phyloP scores from a whole-genome alignment of 768 basidiomycete species.

The Zangia roseola region DNA sequence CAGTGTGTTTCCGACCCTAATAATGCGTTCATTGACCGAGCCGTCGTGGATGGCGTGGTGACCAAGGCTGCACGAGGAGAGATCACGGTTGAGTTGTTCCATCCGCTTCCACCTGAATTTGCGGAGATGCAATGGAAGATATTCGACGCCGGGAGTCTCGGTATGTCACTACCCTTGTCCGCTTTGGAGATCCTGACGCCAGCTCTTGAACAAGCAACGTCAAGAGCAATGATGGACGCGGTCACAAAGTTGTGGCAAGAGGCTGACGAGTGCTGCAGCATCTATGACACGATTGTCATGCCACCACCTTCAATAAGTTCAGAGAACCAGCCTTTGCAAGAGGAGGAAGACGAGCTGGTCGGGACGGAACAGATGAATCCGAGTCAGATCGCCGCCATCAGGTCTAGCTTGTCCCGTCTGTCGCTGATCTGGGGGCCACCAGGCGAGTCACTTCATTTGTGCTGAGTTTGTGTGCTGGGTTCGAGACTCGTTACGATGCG shows the following conservation, averaged over 20 bases:
- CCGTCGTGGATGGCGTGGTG: slow-evolving; percentile 62
- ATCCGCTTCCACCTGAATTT: slow-evolving; percentile 62
- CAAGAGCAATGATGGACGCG: slow-evolving; percentile 66
- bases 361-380: slow-evolving; percentile 41
- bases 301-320: slow-evolving; percentile 22
- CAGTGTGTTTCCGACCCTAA: slow-evolving; percentile 56
- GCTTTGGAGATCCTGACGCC: slow-evolving; percentile 3
- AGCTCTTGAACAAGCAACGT: slow-evolving; percentile 44
- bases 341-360: slow-evolving; percentile 13
- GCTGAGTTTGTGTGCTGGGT: not conserved
- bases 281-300: slow-evolving; percentile 47
- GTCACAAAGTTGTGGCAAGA: slow-evolving; percentile 46
- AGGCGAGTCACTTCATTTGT: slow-evolving; percentile 33
- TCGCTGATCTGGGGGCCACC: slow-evolving; percentile 73
- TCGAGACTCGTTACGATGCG: not conserved
- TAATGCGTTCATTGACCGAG: slow-evolving; percentile 44
- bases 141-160: slow-evolving; percentile 60
- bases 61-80: slow-evolving; percentile 51
- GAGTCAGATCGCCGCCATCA: slow-evolving; percentile 54
- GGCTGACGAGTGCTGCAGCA: slow-evolving; percentile 44
- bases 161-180: slow-evolving; percentile 31
- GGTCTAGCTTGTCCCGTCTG: slow-evolving; percentile 42
- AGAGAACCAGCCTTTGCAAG: not conserved
- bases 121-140: slow-evolving; percentile 61
- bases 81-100: slow-evolving; percentile 50